These are phyloP conservation scores for Termitomyces sp. DNA, from an alignment of 1,284 basidiomycete genomes.

Conservation along the genomic window DNA sequence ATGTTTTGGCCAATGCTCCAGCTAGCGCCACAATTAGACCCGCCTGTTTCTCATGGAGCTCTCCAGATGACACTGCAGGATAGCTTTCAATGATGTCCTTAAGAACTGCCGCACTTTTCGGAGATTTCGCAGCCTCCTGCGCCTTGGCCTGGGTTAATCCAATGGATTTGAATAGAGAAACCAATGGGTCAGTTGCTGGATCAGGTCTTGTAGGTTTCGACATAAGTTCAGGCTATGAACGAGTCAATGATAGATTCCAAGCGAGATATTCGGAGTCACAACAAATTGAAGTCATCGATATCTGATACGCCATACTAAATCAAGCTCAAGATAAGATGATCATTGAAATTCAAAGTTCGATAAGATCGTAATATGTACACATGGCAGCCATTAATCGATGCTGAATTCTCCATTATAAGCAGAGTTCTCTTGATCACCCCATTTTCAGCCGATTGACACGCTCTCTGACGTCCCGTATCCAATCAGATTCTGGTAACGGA, in stretches of 20 bases:
- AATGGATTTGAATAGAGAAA: slow-evolving; percentile 74
- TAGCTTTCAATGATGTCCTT: slow-evolving; percentile 67
- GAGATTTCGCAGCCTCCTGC: slow-evolving; percentile 75
- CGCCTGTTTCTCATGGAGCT: slow-evolving; percentile 79
- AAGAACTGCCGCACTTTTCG: slow-evolving; percentile 71
- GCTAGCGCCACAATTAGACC: slow-evolving; percentile 70
- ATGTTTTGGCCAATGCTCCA: slow-evolving; percentile 54
- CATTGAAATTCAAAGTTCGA: neutral
- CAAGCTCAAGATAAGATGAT: neutral
- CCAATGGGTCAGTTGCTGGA: slow-evolving; percentile 32
- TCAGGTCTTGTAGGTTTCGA: slow-evolving; percentile 21
- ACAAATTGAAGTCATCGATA: slow-evolving; percentile 1
- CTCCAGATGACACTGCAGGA: slow-evolving; percentile 38
- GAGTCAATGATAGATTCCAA: neutral
- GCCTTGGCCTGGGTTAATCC: slow-evolving; percentile 80
- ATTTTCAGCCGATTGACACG: slow-evolving; percentile 2
- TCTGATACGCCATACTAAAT: slow-evolving; percentile 7
- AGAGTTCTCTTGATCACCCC: neutral
- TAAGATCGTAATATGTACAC: neutral
- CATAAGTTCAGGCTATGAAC: slow-evolving; percentile 15
- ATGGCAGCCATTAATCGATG: neutral
- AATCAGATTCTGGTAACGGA: slow-evolving; percentile 2
- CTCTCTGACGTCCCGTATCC: neutral
- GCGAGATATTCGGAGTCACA: neutral
- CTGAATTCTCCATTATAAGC: neutral